phyloP scores from a whole-genome alignment of 2,329 filamentous ascomycete species.

The Colletotrichum aenigma region DNA sequence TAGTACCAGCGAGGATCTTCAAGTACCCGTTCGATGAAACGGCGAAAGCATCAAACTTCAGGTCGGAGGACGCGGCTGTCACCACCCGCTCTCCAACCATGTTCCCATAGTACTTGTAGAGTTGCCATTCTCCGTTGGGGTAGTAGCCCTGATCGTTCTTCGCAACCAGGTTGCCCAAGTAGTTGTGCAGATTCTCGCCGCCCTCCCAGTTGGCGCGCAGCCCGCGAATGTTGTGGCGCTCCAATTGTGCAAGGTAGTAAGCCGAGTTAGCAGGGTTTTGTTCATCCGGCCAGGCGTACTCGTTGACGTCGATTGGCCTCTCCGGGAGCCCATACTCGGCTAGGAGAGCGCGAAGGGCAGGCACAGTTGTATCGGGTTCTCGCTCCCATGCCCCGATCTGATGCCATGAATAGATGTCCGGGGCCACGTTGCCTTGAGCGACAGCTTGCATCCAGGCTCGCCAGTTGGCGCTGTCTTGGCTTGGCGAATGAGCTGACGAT shows the following conservation, averaged over 20 bases:
- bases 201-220: slow-evolving; percentile 51
- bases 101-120: neutral
- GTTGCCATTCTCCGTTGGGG: neutral
- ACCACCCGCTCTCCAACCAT: neutral
- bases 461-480: neutral
- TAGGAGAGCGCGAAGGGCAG: slow-evolving; percentile 27
- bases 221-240: slow-evolving; percentile 44
- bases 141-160: neutral
- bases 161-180: slow-evolving; percentile 38
- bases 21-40: neutral
- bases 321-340: slow-evolving; percentile 32
- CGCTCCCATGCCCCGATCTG: neutral
- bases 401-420: neutral
- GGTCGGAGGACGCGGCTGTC: neutral
- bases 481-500: neutral
- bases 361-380: neutral
- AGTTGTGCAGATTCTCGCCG: slow-evolving; percentile 45
- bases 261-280: slow-evolving; percentile 44
- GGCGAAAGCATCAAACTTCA: neutral
- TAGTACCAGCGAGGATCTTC: neutral
- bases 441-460: neutral
- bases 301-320: slow-evolving; percentile 49
- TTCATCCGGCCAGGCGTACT: slow-evolving; percentile 45
- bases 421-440: neutral
- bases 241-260: slow-evolving; percentile 51